Evolutionary conservation across 2,329 filamentous ascomycete genomes (phyloP), one percentile per base, ranked within the genome.

Genomic region (Fusarium robinianum): DNA sequence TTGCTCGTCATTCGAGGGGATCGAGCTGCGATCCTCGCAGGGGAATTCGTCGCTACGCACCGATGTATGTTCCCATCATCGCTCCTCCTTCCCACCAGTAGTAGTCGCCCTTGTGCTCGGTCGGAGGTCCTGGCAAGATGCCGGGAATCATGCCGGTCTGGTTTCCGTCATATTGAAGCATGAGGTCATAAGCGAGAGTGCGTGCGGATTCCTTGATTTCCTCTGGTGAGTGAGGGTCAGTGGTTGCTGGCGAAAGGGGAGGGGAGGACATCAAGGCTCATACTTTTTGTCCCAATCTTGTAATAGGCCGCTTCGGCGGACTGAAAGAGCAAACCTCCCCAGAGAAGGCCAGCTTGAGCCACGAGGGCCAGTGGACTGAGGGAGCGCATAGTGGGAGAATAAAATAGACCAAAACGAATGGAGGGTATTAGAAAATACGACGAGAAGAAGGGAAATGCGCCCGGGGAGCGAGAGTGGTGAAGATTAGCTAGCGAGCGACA

Each of bases 51-150:
- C n/a, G n/a, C n/a, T n/a, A 48, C 56, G 22, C 16, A 61, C 58
- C 83, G 29, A 88, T 73, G 56, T 86, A 70, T 1, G 82, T 79
- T 51, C 83, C 81, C 75, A 85, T 86, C 69, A 89, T 74, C 10
- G 82, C 80, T 38, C 82, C 80, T 5, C 81, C 81, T 63, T 88
- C 81, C 85, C 85, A 89, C 85, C 85, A 89, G 72, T 87, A 88
- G 64, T 85, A 85, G 49, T 78, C 73, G 52, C 78, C 78, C 37
- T 61, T 63, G 11, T 63, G 51, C 21, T 62, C 61, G 2, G 64
- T 62, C 53, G 79, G 79, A 40, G 79, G 79, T 0, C 78, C 79
- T 1, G 79, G 78, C 8, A 82, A 64, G 55, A 80, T 81, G 22
- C 79, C 79, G 6, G 79, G 78, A 11, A 74, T 76, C 60, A 72